phyloP scores from a whole-genome alignment of 1,284 basidiomycete genomes.

The Ustilago shanxiensis region DNA sequence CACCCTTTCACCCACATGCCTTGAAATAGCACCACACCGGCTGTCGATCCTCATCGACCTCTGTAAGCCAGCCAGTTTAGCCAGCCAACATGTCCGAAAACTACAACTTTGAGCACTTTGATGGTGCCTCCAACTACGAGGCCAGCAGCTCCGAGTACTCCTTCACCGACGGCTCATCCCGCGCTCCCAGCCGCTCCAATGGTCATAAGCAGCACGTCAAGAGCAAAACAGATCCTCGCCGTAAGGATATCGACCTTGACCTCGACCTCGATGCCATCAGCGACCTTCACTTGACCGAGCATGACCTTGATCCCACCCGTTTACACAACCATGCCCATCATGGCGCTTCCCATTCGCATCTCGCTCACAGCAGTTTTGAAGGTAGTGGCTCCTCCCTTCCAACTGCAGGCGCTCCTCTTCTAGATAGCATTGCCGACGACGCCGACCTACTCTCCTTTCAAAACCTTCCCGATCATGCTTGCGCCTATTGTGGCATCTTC shows the following conservation, averaged over 20 bases:
- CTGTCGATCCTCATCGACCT: conserved; percentile 23
- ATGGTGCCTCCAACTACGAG: conserved; percentile 57
- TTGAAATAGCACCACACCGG: conserved; percentile 9
- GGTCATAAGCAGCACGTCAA: conserved; percentile 29
- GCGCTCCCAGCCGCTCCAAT: conserved; percentile 7
- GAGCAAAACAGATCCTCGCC: conserved; percentile 9
- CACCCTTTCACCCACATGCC: conserved; percentile 22
- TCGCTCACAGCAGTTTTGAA: background rate
- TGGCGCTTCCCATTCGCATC: conserved; percentile 6
- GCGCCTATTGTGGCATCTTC: conserved; percentile 93
- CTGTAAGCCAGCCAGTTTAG: too few relatives aligned
- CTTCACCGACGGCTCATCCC: conserved; percentile 20
- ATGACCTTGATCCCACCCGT: conserved; percentile 37
- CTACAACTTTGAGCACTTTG: conserved; percentile 63
- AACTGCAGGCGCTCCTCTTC: conserved; percentile 5
- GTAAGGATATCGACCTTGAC: conserved; percentile 51
- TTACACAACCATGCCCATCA: conserved; percentile 16
- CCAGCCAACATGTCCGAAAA: conserved; percentile 47
- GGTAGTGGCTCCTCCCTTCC: conserved; percentile 3
- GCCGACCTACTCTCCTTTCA: conserved; percentile 29
- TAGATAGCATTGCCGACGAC: conserved; percentile 28
- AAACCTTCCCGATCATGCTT: conserved; percentile 51
- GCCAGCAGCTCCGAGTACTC: conserved; percentile 54
- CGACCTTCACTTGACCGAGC: conserved; percentile 53
- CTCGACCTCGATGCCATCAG: conserved; percentile 60